Conservation (phyloP, 83 land plant genomes). For the Diphasiastrum complanatum region DNA sequence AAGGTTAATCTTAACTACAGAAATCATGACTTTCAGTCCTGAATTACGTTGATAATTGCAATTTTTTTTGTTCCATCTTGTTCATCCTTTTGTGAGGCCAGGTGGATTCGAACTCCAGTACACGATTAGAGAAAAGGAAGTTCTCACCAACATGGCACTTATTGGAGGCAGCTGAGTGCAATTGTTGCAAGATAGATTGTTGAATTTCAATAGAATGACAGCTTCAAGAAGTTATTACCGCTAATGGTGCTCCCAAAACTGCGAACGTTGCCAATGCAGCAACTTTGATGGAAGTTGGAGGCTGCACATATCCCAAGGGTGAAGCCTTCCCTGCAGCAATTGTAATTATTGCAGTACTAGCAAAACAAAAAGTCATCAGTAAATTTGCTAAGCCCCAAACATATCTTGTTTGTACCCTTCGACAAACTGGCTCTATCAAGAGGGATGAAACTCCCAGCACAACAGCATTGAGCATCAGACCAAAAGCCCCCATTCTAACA, state of each 20-base stretch:
- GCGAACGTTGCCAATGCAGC: constrained; percentile 51
- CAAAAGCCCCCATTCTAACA: constrained; percentile 81
- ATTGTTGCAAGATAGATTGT: too few relatives aligned
- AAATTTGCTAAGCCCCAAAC: constrained; percentile 74
- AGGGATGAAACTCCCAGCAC: constrained; percentile 73
- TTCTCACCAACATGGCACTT: too few relatives aligned
- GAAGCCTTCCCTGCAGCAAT: constrained; percentile 31
- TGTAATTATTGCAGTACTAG: constrained; percentile 42
- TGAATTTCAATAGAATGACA: neutral
- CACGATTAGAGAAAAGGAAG: too few relatives aligned
- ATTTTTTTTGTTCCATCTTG: too few relatives aligned
- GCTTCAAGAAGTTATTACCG: constrained; percentile 43
- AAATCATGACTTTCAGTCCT: too few relatives aligned
- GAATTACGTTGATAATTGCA: too few relatives aligned
- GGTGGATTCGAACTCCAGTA: too few relatives aligned
- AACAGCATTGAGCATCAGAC: constrained; percentile 76
- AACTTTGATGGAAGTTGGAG: constrained; percentile 7
- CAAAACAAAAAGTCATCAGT: constrained; percentile 57
- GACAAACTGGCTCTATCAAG: constrained; percentile 61
- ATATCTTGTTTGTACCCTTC: constrained; percentile 64
- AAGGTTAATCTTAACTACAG: too few relatives aligned
- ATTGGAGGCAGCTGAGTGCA: too few relatives aligned
- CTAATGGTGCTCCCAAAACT: constrained; percentile 73
- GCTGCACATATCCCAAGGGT: constrained; percentile 35
- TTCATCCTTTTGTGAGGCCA: too few relatives aligned